Percentiles rank a stretch among this genome's conserved stretches.
These are phyloP conservation scores for Ustilago crameri DNA, from an alignment of 1,284 basidiomycete species.

Conservation along the genomic window DNA sequence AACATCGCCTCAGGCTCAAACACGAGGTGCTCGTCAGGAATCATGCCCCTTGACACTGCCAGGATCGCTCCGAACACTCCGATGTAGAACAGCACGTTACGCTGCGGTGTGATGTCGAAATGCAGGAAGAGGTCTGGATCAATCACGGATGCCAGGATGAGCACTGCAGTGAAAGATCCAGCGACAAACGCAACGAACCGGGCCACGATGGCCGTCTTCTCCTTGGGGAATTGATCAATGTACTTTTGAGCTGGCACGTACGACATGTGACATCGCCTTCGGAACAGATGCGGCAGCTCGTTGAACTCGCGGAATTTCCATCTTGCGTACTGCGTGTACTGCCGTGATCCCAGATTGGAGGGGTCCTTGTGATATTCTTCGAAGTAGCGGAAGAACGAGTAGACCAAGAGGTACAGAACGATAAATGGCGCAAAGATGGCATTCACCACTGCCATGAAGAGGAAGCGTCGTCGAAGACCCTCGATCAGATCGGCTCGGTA, in stretches of 20 bases:
- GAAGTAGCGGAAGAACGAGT: constrained; percentile 99
- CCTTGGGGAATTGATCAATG: constrained; percentile 96
- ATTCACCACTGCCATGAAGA: constrained; percentile 96
- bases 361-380: constrained; percentile 99
- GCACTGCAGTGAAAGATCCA: constrained; percentile 93
- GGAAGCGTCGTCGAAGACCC: constrained; percentile 82
- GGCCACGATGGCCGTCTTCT: constrained; percentile 86
- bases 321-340: constrained; percentile 91
- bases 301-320: constrained; percentile 99
- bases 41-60: constrained; percentile 90
- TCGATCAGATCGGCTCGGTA: constrained; percentile 82
- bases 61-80: constrained; percentile 86
- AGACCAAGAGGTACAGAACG: constrained; percentile 93
- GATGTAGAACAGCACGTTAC: constrained; percentile 92
- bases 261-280: constrained; percentile 83
- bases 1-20: constrained; percentile 93
- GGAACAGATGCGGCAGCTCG: constrained; percentile 92
- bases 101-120: constrained; percentile 91
- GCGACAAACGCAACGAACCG: constrained; percentile 94
- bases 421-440: constrained; percentile 96
- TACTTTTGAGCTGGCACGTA: constrained; percentile 92
- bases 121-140: constrained; percentile 87
- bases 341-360: constrained; percentile 87
- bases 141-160: constrained; percentile 87
- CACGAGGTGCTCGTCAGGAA: constrained; percentile 88